Conservation (phyloP, 1,284 basidiomycete genomes). For the Malassezia sympodialis region DNA sequence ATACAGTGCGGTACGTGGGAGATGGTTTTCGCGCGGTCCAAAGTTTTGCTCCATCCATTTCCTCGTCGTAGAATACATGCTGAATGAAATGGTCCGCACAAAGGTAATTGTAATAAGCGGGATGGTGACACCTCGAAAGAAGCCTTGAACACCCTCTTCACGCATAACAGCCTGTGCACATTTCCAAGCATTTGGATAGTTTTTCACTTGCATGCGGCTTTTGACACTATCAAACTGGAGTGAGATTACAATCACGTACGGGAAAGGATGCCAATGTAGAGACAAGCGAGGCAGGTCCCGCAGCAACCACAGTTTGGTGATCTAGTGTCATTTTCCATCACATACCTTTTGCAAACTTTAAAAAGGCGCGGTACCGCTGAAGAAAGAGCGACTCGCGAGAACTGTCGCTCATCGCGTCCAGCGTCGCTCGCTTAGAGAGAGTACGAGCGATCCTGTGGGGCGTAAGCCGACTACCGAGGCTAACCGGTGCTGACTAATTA, state of each 20-base stretch:
- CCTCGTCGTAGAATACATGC: constrained; percentile 83
- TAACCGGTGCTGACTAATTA: neutral
- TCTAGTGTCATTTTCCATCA: neutral
- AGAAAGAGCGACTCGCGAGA: constrained; percentile 7
- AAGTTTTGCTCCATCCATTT: constrained; percentile 56
- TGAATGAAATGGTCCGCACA: constrained; percentile 83
- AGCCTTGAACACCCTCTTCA: constrained; percentile 83
- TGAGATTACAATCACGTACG: constrained; percentile 7
- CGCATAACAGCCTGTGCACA: constrained; percentile 53
- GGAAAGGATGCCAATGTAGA: constrained; percentile 45
- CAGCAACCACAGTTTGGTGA: constrained; percentile 40
- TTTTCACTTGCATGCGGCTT: constrained; percentile 40
- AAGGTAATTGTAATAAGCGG: constrained; percentile 92
- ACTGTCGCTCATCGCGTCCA: neutral
- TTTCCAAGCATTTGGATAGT: constrained; percentile 41
- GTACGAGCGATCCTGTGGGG: neutral
- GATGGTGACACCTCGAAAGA: constrained; percentile 74
- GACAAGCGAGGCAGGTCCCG: constrained; percentile 43
- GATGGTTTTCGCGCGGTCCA: constrained; percentile 17
- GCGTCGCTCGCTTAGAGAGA: neutral
- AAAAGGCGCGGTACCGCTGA: neutral
- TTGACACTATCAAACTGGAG: constrained; percentile 43
- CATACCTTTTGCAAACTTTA: constrained; percentile 2
- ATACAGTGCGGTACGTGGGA: constrained; percentile 29
- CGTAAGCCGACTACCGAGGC: neutral